phyloP scores from a whole-genome alignment of 108 stramenopile genomes.

The Cyclotella sp. region DNA sequence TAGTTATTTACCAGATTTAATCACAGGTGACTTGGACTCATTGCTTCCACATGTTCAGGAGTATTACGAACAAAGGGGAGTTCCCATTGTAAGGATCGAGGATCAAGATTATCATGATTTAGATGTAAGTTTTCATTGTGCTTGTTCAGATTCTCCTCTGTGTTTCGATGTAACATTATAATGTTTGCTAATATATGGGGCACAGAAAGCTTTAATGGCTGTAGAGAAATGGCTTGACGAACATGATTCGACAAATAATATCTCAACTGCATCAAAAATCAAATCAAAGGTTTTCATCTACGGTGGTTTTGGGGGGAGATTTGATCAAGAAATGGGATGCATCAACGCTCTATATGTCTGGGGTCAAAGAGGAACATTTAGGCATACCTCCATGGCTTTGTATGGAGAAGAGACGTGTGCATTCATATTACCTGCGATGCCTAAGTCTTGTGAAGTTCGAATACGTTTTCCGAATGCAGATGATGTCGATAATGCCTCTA shows the following conservation, averaged over 20 bases:
- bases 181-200: background rate
- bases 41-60: constrained; percentile 66
- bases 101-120: constrained; percentile 92
- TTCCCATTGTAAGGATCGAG: constrained; percentile 58
- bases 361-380: constrained; percentile 49
- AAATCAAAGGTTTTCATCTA: constrained; percentile 59
- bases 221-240: constrained; percentile 50
- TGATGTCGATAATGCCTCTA: background rate
- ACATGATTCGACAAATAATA: constrained; percentile 7
- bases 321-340: constrained; percentile 90
- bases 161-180: background rate
- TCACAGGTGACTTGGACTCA: constrained; percentile 95
- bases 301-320: constrained; percentile 89
- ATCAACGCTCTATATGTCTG: constrained; percentile 76
- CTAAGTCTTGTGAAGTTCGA: constrained; percentile 51
- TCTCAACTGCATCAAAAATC: background rate
- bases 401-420: constrained; percentile 82
- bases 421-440: constrained; percentile 56
- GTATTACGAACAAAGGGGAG: constrained; percentile 68
- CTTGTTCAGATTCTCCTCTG: background rate
- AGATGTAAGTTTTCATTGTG: constrained; percentile 59
- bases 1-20: constrained; percentile 74
- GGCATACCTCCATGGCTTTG: constrained; percentile 54
- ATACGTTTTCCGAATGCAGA: constrained; percentile 46
- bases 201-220: constrained; percentile 53